Percentiles rank a stretch among this genome's conserved stretches.
Conservation (phyloP, 371 early-diverging fungal species). For the Rhizopus delemar region DNA sequence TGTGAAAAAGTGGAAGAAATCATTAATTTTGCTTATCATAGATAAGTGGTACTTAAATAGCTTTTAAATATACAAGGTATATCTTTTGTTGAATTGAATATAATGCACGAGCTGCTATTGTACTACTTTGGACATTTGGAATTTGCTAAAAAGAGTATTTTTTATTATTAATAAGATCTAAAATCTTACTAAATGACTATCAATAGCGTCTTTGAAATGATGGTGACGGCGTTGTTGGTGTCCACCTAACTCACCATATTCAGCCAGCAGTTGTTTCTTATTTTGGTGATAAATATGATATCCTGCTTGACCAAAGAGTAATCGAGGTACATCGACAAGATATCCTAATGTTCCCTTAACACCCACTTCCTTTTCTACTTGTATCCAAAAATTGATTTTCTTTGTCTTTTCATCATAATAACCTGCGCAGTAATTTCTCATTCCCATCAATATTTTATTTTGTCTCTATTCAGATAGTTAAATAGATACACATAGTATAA, state of each 20-base stretch:
- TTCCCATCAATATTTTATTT: constrained; percentile 45
- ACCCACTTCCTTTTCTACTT: constrained; percentile 35
- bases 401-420: constrained; percentile 35
- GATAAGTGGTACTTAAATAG: too few relatives aligned
- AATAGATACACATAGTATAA: neutral
- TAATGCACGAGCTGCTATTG: too few relatives aligned
- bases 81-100: too few relatives aligned
- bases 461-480: constrained; percentile 19
- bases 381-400: constrained; percentile 41
- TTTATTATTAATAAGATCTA: too few relatives aligned
- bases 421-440: constrained; percentile 41
- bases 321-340: constrained; percentile 35
- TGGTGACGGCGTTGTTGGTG: neutral
- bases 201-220: neutral
- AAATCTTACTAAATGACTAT: too few relatives aligned
- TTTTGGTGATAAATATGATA: constrained; percentile 29
- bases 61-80: too few relatives aligned
- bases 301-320: constrained; percentile 37
- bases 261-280: constrained; percentile 9
- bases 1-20: too few relatives aligned
- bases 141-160: too few relatives aligned
- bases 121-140: too few relatives aligned
- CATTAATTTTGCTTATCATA: too few relatives aligned
- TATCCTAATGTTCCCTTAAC: constrained; percentile 41
- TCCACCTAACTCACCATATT: neutral